Conservation (phyloP, 495 filamentous ascomycete genomes). For the Thermothielavioides terrestris region DNA sequence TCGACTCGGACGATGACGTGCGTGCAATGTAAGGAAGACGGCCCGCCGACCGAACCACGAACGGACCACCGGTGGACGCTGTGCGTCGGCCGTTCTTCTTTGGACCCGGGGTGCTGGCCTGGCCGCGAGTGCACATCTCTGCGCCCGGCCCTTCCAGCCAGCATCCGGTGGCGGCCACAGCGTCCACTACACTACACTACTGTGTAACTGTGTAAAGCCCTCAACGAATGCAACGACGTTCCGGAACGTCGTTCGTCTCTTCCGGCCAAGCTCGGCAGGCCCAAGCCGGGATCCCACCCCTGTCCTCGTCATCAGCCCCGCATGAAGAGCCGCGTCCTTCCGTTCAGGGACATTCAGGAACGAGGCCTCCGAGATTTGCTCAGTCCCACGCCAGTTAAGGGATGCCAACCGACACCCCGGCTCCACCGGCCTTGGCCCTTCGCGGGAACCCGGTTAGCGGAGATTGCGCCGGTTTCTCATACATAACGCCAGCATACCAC, state of each 20-base stretch:
- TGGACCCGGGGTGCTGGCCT: background rate
- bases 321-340: conserved; percentile 22
- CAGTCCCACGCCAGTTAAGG: conserved; percentile 17
- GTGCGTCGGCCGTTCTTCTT: background rate
- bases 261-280: conserved; percentile 15
- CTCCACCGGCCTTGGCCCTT: conserved; percentile 11
- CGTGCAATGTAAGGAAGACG: background rate
- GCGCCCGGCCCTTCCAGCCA: background rate
- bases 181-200: conserved; percentile 10
- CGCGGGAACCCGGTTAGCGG: conserved; percentile 22
- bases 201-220: too few relatives aligned
- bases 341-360: conserved; percentile 25
- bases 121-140: background rate
- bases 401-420: conserved; percentile 15
- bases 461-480: conserved; percentile 15
- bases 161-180: background rate
- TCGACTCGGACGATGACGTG: conserved; percentile 18
- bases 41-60: too few relatives aligned
- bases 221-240: conserved; percentile 16
- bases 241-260: conserved; percentile 22
- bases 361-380: conserved; percentile 24
- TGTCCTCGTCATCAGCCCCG: conserved; percentile 17
- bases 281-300: conserved; percentile 8
- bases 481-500: too few relatives aligned
- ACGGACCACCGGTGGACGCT: too few relatives aligned